Evolutionary conservation across 2,329 filamentous ascomycete genomes (phyloP), one percentile per base, ranked within the genome.

Genomic region (Mollisia scopiformis): DNA sequence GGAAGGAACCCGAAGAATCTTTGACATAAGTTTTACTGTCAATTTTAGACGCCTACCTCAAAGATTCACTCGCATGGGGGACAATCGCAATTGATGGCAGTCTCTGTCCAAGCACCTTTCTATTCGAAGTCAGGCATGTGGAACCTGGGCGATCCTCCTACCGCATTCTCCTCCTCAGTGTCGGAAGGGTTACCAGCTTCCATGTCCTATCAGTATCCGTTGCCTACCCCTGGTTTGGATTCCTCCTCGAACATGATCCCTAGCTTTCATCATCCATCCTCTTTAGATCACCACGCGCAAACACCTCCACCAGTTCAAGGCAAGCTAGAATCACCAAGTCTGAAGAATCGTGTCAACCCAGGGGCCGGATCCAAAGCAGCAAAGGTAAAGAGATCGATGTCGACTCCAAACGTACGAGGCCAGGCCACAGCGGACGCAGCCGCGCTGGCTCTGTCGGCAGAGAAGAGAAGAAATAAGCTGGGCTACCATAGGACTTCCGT

Each of bases 401-500:
- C 82, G 64, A 81, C 79, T 47, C 78, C 82, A 67, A 79, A 78
- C 71, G 76, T 80, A 62, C 77, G 76, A 64, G 76, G 76, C 53
- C 75, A 78, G 66, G 70, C 75, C 70, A 63, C 72, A 63, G 61
- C 69, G 46, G 69, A 74, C 59, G 68, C 68, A 56, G 62, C 74
- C 69, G 68, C 69, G 57, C 55, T 73, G 49, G 64, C 72, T 50
- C 37, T 73, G 43, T 73, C 74, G 39, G 82, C 84, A 35, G 85
- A 90, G 69, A 90, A 90, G 74, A 86, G 87, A 73, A 87, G 93
- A 73, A 97, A 97, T 76, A 97, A 96, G 77, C 83, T 98, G 63
- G 94, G 94, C 39, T 98, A 98, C 74, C 94, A 97, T 79, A 87
- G 94, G 72, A 97, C 93, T 35, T 96, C 93, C 47, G 92, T 97